Conservation (phyloP, 495 filamentous ascomycete genomes). For the Lasiosphaeria ovina region DNA sequence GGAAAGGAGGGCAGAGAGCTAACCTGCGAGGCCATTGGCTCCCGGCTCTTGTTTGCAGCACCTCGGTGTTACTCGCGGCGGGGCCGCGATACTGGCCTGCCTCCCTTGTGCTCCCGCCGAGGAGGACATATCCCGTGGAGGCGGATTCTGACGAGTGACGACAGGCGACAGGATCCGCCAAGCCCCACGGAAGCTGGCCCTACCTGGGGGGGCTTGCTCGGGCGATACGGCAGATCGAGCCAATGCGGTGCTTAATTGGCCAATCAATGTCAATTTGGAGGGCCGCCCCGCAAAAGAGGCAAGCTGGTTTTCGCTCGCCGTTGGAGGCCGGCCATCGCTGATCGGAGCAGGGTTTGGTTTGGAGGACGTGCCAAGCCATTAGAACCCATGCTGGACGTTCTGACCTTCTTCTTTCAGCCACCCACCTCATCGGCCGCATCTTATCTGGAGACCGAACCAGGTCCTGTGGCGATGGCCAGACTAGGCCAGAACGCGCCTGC, state of each 20-base stretch:
- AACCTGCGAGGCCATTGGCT: background rate
- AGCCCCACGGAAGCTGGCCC: too few species aligned
- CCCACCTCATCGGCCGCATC: background rate
- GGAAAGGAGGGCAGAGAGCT: background rate
- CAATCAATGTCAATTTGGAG: background rate
- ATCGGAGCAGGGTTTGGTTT: background rate
- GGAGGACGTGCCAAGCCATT: background rate
- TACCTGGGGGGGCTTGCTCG: background rate
- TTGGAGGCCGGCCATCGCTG: background rate
- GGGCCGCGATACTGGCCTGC: constrained; percentile 1
- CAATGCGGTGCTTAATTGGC: constrained; percentile 1
- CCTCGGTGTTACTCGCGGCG: constrained; percentile 18
- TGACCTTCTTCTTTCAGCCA: constrained; percentile 2
- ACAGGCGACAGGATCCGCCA: background rate
- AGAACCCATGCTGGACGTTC: background rate
- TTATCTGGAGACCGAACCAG: background rate
- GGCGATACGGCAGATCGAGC: background rate
- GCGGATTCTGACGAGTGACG: constrained; percentile 3
- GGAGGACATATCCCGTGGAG: background rate
- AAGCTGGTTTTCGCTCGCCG: background rate
- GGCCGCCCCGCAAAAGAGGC: background rate
- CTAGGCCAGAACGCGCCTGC: background rate
- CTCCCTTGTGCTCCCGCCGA: background rate
- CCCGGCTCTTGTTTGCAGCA: background rate
- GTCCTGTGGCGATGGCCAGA: background rate